Conservation (phyloP, 2,329 filamentous ascomycete genomes). For the Clarireedia hainanense region DNA sequence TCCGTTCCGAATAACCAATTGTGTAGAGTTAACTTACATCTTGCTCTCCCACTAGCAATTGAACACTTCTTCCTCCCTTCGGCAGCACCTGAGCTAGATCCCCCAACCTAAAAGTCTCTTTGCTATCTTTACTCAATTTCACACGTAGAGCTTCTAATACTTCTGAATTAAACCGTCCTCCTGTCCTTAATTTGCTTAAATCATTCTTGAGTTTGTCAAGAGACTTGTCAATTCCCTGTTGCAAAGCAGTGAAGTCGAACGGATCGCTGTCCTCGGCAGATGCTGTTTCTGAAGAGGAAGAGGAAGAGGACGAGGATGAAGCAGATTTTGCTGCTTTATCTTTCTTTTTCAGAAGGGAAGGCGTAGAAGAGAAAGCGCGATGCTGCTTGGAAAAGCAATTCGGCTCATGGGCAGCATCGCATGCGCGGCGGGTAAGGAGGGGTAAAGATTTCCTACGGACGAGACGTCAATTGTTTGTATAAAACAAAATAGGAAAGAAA, state of each 20-base stretch:
- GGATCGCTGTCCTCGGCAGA: constrained; percentile 37
- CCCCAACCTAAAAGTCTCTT: constrained; percentile 44
- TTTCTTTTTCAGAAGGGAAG: constrained; percentile 22
- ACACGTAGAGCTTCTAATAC: constrained; percentile 54
- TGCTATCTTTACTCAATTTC: constrained; percentile 43
- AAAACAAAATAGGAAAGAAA: no score
- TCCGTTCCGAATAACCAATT: not conserved
- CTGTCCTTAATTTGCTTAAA: constrained; percentile 52
- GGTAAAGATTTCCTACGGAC: not conserved
- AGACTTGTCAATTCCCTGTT: constrained; percentile 46
- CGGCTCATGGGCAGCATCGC: no score
- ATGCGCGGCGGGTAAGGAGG: not conserved
- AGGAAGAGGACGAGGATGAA: constrained; percentile 12
- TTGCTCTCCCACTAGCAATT: constrained; percentile 56
- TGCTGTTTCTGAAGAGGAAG: not conserved
- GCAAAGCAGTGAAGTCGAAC: constrained; percentile 51
- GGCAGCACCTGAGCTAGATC: constrained; percentile 62
- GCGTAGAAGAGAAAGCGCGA: constrained; percentile 12
- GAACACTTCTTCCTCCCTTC: constrained; percentile 51
- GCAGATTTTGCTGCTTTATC: constrained; percentile 11
- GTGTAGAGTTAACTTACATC: constrained; percentile 38
- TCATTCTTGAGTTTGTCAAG: constrained; percentile 52
- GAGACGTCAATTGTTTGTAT: no score
- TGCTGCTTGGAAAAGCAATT: not conserved
- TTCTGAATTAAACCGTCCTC: constrained; percentile 55